phyloP scores from a whole-genome alignment of 441 rosid species.

The Dalechampia spathulata region DNA sequence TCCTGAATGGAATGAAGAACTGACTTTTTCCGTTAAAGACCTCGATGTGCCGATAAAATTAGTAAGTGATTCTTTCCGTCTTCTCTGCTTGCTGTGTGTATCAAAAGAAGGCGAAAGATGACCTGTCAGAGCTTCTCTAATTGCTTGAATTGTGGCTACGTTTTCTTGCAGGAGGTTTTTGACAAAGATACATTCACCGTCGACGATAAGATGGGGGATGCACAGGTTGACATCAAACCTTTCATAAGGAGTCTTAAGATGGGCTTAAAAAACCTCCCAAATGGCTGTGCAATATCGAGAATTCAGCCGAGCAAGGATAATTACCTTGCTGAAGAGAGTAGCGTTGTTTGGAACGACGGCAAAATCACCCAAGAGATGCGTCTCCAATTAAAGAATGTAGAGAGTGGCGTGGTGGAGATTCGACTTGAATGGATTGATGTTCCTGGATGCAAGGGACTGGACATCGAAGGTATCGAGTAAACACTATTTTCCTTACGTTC shows the following conservation, averaged over 20 bases:
- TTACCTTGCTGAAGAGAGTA: conserved; percentile 62
- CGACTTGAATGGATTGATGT: conserved; percentile 66
- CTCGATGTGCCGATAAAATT: conserved; percentile 42
- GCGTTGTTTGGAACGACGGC: conserved; percentile 39
- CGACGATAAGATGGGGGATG: conserved; percentile 91
- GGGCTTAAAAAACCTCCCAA: conserved; percentile 37
- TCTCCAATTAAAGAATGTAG: conserved; percentile 57
- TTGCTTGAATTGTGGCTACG: not conserved
- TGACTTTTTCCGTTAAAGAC: conserved; percentile 66
- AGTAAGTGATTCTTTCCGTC: conserved; percentile 26
- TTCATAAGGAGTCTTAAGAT: conserved; percentile 47
- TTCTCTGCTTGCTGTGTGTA: not conserved
- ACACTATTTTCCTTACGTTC: not conserved
- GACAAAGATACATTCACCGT: conserved; percentile 67
- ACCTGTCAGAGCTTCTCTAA: not conserved
- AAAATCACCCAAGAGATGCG: conserved; percentile 49
- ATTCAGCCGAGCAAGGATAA: conserved; percentile 41
- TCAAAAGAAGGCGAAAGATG: not conserved
- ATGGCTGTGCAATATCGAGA: conserved; percentile 46
- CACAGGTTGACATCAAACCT: conserved; percentile 50
- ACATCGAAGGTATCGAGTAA: conserved; percentile 10
- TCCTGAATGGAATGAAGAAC: conserved; percentile 86
- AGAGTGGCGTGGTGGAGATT: conserved; percentile 58
- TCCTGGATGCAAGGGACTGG: conserved; percentile 37
- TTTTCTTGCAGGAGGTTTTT: conserved; percentile 36